These are phyloP conservation scores for Geotrichum histeridarum DNA, from an alignment of 1,139 yeast species.

Conservation along the genomic window DNA sequence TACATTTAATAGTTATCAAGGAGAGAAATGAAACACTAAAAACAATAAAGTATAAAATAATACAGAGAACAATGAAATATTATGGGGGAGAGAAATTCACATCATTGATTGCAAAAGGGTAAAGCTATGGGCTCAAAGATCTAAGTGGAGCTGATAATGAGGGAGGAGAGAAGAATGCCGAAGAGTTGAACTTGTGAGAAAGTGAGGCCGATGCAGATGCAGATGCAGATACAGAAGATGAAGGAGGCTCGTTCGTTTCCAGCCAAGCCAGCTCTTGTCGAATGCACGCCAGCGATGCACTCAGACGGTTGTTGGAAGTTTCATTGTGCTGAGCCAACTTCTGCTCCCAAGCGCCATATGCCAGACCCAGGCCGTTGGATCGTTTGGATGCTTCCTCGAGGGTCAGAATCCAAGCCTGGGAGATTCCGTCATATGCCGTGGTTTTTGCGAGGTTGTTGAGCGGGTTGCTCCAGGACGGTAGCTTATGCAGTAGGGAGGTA, in stretches of 20 bases:
- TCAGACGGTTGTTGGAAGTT: conserved; percentile 42
- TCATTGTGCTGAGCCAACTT: conserved; percentile 59
- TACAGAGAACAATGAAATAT: background rate
- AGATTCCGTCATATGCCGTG: conserved; percentile 74
- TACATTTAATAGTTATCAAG: too few relatives aligned
- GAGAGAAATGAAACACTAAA: too few relatives aligned
- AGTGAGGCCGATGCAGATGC: background rate
- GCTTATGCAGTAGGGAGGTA: conserved; percentile 55
- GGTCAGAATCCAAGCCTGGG: conserved; percentile 67
- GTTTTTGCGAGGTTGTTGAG: conserved; percentile 69
- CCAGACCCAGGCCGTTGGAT: conserved; percentile 38
- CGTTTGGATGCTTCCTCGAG: conserved; percentile 43
- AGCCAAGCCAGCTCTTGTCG: conserved; percentile 24
- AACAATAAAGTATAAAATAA: background rate
- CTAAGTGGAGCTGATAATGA: background rate
- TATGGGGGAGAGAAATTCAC: background rate
- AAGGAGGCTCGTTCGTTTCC: background rate
- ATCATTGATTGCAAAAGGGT: background rate
- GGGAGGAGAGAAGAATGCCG: background rate
- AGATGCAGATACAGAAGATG: background rate
- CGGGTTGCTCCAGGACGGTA: conserved; percentile 68
- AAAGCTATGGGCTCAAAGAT: conserved; percentile 1
- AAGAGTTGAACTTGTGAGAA: background rate
- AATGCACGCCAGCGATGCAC: conserved; percentile 23
- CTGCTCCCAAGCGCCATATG: conserved; percentile 50